phyloP scores from a whole-genome alignment of 2,329 filamentous ascomycete species.

The Paracorniculantispora psalliotae region DNA sequence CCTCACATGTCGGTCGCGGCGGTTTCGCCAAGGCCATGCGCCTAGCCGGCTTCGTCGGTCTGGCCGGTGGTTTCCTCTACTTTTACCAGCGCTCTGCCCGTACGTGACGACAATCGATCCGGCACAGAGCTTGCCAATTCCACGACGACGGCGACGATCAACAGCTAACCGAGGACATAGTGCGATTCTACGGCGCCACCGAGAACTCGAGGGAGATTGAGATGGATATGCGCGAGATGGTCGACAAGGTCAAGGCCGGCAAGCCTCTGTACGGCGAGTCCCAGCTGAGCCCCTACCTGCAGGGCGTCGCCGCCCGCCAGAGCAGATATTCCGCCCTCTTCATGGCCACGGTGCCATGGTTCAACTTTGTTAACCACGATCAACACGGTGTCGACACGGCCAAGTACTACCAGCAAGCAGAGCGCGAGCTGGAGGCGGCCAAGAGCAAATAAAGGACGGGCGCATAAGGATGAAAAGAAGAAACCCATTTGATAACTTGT shows the following conservation, averaged over 20 bases:
- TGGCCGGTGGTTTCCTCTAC: slow-evolving; percentile 74
- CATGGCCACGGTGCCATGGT: slow-evolving; percentile 84
- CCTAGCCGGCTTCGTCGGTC: slow-evolving; percentile 65
- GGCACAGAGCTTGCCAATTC: neutral
- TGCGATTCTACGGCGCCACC: slow-evolving; percentile 90
- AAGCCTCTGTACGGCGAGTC: slow-evolving; percentile 84
- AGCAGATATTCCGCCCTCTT: slow-evolving; percentile 86
- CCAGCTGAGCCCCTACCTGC: slow-evolving; percentile 77
- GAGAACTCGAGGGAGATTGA: slow-evolving; percentile 91
- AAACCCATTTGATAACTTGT: neutral
- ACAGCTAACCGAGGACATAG: slow-evolving; percentile 38
- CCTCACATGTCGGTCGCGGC: slow-evolving; percentile 76
- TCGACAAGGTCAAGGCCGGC: slow-evolving; percentile 87
- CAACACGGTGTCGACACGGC: slow-evolving; percentile 96
- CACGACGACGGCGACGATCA: neutral
- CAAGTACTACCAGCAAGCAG: slow-evolving; percentile 96
- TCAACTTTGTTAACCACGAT: slow-evolving; percentile 96
- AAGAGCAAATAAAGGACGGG: slow-evolving; percentile 5
- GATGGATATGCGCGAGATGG: slow-evolving; percentile 98
- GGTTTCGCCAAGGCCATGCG: slow-evolving; percentile 82
- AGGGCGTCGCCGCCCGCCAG: slow-evolving; percentile 88
- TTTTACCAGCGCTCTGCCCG: slow-evolving; percentile 79
- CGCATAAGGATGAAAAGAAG: neutral
- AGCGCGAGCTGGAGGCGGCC: slow-evolving; percentile 87
- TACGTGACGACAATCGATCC: slow-evolving; percentile 42